These are phyloP conservation scores for Stephanocyclus meneghinianus DNA, from an alignment of 352 stramenopile genomes.

Conservation along the genomic window DNA sequence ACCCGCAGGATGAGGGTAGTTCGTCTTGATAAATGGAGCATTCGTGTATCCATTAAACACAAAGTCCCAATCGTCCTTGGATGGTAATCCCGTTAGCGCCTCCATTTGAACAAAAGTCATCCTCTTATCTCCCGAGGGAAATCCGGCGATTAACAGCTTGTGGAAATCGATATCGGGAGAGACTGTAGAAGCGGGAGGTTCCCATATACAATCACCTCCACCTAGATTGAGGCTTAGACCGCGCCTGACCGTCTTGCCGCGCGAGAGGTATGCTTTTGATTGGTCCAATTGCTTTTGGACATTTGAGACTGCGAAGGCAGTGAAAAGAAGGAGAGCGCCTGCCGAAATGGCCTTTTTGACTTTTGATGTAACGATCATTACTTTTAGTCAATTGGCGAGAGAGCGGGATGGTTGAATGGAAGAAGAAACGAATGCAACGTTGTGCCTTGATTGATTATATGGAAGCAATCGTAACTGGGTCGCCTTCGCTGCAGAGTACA, in stretches of 20 bases:
- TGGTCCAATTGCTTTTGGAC: too few species aligned
- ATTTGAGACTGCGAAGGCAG: too few species aligned
- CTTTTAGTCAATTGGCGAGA: too few species aligned
- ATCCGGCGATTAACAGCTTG: slow-evolving; percentile 35
- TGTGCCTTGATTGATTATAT: too few species aligned
- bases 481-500: too few species aligned
- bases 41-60: slow-evolving; percentile 20
- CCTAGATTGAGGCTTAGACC: slow-evolving; percentile 5
- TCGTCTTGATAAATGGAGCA: slow-evolving; percentile 38
- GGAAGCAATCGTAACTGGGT: too few species aligned
- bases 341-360: too few species aligned
- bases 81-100: slow-evolving; percentile 16
- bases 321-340: too few species aligned
- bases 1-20: slow-evolving; percentile 28
- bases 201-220: slow-evolving; percentile 8
- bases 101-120: slow-evolving; percentile 46
- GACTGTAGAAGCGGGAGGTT: slow-evolving; percentile 20
- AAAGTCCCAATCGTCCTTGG: slow-evolving; percentile 44
- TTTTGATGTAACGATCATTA: too few species aligned
- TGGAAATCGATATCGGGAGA: slow-evolving; percentile 35
- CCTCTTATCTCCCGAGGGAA: slow-evolving; percentile 37
- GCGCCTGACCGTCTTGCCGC: background rate
- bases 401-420: too few species aligned
- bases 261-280: too few species aligned
- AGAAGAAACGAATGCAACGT: too few species aligned